Evolutionary conservation across 192 early-diverging fungal genomes (phyloP).

Genomic region (Dispira simplex): DNA sequence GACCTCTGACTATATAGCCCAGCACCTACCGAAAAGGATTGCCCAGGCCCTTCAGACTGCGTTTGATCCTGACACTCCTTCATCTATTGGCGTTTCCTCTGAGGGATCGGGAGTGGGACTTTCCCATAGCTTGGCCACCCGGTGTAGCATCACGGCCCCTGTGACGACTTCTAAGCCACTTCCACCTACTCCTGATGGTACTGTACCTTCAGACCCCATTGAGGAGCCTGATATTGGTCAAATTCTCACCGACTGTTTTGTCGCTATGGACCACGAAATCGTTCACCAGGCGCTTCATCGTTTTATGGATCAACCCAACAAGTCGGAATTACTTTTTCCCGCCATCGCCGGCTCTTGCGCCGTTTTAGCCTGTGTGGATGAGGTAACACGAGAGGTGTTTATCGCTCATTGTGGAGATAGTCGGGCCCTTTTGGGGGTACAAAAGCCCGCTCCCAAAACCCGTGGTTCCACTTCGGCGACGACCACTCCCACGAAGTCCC

Average conservation of each 20-base stretch:
- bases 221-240: neutral
- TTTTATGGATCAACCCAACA: neutral
- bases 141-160: too few relatives aligned
- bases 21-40: neutral
- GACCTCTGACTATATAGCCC: neutral
- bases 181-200: too few relatives aligned
- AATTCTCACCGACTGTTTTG: neutral
- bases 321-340: neutral
- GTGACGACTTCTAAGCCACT: too few relatives aligned
- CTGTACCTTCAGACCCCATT: neutral
- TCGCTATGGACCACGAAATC: slow-evolving; percentile 3
- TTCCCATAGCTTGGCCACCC: too few relatives aligned
- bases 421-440: slow-evolving; percentile 3
- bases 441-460: neutral
- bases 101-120: too few relatives aligned
- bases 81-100: too few relatives aligned
- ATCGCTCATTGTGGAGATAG: slow-evolving; percentile 4
- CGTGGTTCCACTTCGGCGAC: neutral
- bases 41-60: neutral
- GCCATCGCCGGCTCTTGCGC: slow-evolving; percentile 4
- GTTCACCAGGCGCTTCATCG: neutral
- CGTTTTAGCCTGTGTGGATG: neutral
- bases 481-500: neutral
- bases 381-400: neutral
- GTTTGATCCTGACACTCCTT: neutral